Conservation (phyloP, 192 early-diverging fungal genomes). For the Diversispora epigaea region DNA sequence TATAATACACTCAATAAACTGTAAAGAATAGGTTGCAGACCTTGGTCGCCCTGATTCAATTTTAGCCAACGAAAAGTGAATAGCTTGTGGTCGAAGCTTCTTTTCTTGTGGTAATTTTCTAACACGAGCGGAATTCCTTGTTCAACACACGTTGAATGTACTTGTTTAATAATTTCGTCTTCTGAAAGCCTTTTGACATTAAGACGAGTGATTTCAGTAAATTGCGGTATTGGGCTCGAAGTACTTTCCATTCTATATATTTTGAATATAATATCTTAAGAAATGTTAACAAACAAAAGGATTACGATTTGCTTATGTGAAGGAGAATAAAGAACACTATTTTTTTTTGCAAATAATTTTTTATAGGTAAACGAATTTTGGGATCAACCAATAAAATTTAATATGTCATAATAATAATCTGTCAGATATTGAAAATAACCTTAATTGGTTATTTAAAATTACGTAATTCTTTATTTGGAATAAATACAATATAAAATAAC, state of each 20-base stretch:
- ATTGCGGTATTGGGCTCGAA: not conserved
- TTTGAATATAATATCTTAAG: no score
- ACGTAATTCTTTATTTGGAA: no score
- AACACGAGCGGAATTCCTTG: slow-evolving; percentile 1
- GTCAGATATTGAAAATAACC: no score
- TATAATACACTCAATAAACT: not conserved
- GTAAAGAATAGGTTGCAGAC: not conserved
- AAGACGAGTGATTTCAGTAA: not conserved
- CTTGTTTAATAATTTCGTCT: not conserved
- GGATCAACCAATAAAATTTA: no score
- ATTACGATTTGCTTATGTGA: no score
- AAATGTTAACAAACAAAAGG: no score
- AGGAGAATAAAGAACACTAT: no score
- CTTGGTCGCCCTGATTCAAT: not conserved
- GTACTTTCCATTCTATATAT: not conserved
- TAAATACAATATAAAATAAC: no score
- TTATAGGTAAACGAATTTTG: no score
- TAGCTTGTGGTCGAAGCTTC: not conserved
- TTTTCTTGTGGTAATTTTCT: slow-evolving; percentile 3
- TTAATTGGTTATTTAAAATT: no score
- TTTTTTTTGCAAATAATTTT: no score
- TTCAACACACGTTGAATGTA: not conserved
- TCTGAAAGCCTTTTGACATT: not conserved
- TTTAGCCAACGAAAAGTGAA: not conserved
- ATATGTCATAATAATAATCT: no score